phyloP scores from a whole-genome alignment of 306 rosid species.

The Begonia peltatifolia region DNA sequence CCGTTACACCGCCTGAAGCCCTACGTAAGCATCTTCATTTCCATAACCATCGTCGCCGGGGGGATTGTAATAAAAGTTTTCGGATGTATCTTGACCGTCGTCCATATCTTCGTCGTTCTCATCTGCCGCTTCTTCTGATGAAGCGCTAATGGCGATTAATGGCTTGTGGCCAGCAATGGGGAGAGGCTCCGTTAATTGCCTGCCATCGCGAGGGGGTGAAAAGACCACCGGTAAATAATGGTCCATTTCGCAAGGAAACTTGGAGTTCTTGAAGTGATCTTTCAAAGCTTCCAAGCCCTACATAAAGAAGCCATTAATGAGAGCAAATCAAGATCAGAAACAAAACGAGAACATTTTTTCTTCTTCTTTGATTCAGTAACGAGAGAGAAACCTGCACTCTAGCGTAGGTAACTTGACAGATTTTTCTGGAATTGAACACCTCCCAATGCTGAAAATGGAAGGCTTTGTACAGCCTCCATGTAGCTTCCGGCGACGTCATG shows the following conservation, averaged over 20 bases:
- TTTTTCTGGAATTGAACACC: constrained; percentile 82
- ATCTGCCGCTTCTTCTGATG: neutral
- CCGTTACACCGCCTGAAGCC: constrained; percentile 15
- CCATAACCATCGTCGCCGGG: neutral
- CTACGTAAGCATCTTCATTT: neutral
- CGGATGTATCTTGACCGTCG: constrained; percentile 8
- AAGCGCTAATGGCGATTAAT: neutral
- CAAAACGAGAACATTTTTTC: too few relatives aligned
- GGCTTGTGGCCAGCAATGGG: constrained; percentile 41
- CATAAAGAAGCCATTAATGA: neutral
- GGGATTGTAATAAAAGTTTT: neutral
- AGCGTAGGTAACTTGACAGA: constrained; percentile 80
- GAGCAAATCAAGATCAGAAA: too few relatives aligned
- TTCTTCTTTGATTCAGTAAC: neutral
- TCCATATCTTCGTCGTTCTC: constrained; percentile 13
- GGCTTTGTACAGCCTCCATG: constrained; percentile 71
- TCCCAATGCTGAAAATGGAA: constrained; percentile 87
- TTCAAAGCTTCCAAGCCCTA: constrained; percentile 85
- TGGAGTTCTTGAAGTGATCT: constrained; percentile 91
- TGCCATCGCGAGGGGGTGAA: constrained; percentile 73
- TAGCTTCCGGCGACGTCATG: constrained; percentile 44
- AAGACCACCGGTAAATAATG: constrained; percentile 71
- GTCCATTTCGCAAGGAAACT: constrained; percentile 84
- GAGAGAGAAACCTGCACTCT: constrained; percentile 52
- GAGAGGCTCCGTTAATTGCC: constrained; percentile 49